Percentiles rank a stretch among this genome's conserved stretches.
phyloP scores from a whole-genome alignment of 2,329 filamentous ascomycete genomes.

The Penicillium glabrum region DNA sequence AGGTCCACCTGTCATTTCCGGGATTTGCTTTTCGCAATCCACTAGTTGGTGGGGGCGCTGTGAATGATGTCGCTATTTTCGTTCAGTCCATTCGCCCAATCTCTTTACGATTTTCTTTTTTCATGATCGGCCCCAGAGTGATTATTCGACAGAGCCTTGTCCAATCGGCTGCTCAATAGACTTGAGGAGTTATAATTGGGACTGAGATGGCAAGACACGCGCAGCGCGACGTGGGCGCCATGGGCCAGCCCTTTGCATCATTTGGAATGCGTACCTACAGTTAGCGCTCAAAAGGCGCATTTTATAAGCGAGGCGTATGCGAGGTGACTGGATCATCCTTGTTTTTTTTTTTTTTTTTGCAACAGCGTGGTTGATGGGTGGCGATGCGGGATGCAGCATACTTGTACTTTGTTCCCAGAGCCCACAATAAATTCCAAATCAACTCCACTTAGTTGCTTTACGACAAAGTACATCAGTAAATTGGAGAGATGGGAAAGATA shows the following conservation, averaged over 20 bases:
- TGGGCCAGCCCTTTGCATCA: constrained; percentile 6
- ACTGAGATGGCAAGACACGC: constrained; percentile 10
- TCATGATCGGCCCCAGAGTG: neutral
- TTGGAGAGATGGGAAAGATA: neutral
- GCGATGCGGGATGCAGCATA: constrained; percentile 5
- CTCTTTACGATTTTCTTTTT: neutral
- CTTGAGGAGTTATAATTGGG: constrained; percentile 11
- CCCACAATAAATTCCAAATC: constrained; percentile 1
- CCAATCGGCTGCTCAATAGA: neutral
- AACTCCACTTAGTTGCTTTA: neutral
- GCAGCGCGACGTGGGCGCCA: constrained; percentile 10
- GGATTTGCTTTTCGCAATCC: constrained; percentile 11
- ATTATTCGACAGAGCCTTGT: neutral
- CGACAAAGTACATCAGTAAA: neutral
- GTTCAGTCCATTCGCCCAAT: neutral
- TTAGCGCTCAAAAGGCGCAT: neutral
- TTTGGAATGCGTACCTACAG: constrained; percentile 17
- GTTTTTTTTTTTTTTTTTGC: constrained; percentile 8
- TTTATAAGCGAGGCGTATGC: constrained; percentile 9
- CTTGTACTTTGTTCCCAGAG: constrained; percentile 5
- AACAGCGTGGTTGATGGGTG: constrained; percentile 18
- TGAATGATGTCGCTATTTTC: neutral
- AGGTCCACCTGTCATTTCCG: constrained; percentile 8
- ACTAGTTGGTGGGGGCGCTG: neutral
- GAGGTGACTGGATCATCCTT: constrained; percentile 8